Base-by-base conservation (phyloP, 2,329 filamentous ascomycete species). In the Fusarium redolens region DNA sequence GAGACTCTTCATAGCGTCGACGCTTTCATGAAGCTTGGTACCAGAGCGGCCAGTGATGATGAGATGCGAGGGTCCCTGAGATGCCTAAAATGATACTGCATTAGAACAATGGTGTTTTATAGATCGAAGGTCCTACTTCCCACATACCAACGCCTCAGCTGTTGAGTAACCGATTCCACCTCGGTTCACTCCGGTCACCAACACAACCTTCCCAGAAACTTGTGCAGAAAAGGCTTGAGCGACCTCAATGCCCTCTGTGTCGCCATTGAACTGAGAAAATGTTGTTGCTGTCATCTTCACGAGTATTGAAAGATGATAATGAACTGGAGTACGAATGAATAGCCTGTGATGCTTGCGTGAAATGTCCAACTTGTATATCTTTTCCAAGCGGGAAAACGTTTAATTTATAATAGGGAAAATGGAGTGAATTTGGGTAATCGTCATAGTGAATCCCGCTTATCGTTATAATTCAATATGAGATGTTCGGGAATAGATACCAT, bases 51-150 rank as follows among this genome's bases (percentile, higher is more conserved):
- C 33, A 2, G 50, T 28, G 12, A 54, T 12, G 2, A 54, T 40
- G 22, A 54, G 33, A 38, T 54, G 18, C 0, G 50, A 54, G 1
- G 33, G 50, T 9, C 50, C 22, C 18, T 54, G 18, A 3, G 50
- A 54, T 30, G 33, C 50, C 50, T 52, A 15, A 1, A 9, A 4
- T 2, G 22, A 1, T 11, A 0, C 4, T 15, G 2, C 15, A 4
- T 52, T 28, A 52, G 9, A 38, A 1, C 1, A 4, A 18, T 1
- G 18, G 3, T 5, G 4, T 2, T 28, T 17, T 3, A 0, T 9
- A 10, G 15, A 12, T n/a, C 7, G 9, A 3, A 7, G 7, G 12
- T 4, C 30, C 7, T 14, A 1, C 18, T 50, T 22, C 15, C 33
- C n/a, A 28, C 50, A 3, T 28, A 28, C 50, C 33, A 54, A 40